Percentiles rank a stretch among this genome's conserved stretches.
Conservation (phyloP, 1,139 yeast genomes). For the Suhomyces kunorum region DNA sequence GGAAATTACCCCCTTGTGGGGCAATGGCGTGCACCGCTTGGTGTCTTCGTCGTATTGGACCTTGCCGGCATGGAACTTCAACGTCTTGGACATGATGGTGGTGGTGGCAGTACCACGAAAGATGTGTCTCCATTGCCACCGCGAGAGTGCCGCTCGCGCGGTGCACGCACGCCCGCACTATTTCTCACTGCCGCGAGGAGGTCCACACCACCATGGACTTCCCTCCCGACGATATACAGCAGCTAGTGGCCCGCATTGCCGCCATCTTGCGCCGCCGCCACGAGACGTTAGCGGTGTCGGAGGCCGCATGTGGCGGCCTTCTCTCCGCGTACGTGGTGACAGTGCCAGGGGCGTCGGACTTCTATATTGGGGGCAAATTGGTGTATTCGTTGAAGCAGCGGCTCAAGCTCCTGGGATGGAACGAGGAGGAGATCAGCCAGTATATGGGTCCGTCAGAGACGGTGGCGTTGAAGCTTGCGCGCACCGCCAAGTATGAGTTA, state of each 20-base stretch:
- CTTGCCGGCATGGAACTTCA: conserved; percentile 82
- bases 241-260: conserved; percentile 59
- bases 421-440: conserved; percentile 61
- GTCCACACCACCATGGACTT: conserved; percentile 47
- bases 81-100: conserved; percentile 17
- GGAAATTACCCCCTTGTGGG: conserved; percentile 72
- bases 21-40: conserved; percentile 70
- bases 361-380: conserved; percentile 81
- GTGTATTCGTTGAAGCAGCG: conserved; percentile 77
- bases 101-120: background rate
- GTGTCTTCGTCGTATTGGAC: conserved; percentile 73
- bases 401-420: conserved; percentile 77
- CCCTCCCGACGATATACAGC: conserved; percentile 59
- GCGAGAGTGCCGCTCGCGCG: too few relatives aligned
- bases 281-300: conserved; percentile 76
- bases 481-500: conserved; percentile 75
- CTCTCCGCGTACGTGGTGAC: conserved; percentile 78
- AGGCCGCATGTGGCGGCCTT: conserved; percentile 89
- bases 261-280: conserved; percentile 49
- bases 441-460: conserved; percentile 83
- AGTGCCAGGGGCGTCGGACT: conserved; percentile 81
- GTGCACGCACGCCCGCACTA: conserved; percentile 9
- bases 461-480: conserved; percentile 73
- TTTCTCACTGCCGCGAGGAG: background rate
- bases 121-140: too few relatives aligned